Conservation (phyloP, 306 rosid species). For the Fragaria vesca region DNA sequence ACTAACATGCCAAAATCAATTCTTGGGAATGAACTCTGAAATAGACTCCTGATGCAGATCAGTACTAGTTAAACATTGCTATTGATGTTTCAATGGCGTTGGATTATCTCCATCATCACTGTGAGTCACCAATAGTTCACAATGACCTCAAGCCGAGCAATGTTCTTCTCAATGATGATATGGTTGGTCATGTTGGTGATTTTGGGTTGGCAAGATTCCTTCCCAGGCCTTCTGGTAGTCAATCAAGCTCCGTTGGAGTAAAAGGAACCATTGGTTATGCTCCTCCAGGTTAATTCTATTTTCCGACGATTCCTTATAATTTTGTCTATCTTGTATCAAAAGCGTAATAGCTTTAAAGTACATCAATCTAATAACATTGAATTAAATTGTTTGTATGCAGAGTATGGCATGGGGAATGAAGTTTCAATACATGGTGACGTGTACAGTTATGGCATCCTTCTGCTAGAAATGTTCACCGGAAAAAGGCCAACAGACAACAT, state of each 20-base stretch:
- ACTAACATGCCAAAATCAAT: too few relatives aligned
- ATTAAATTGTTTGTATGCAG: neutral
- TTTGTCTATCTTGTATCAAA: too few relatives aligned
- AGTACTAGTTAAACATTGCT: neutral
- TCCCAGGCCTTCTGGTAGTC: constrained; percentile 4
- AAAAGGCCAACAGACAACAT: constrained; percentile 16
- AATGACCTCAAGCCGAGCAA: constrained; percentile 38
- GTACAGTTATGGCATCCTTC: constrained; percentile 31
- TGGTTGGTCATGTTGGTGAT: constrained; percentile 36
- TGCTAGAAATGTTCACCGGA: constrained; percentile 20
- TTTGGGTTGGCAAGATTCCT: neutral
- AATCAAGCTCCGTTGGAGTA: neutral
- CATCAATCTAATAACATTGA: too few relatives aligned
- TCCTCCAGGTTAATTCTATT: constrained; percentile 26
- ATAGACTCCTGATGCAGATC: too few relatives aligned
- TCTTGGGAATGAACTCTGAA: too few relatives aligned
- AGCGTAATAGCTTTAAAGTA: neutral
- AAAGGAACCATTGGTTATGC: constrained; percentile 38
- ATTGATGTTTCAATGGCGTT: constrained; percentile 35
- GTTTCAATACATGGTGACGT: constrained; percentile 27
- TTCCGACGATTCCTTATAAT: too few relatives aligned
- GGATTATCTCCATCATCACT: constrained; percentile 35
- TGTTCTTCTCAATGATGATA: constrained; percentile 28
- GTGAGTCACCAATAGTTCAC: constrained; percentile 29
- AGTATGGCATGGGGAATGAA: constrained; percentile 29